These are phyloP conservation scores for Paxillus ammoniavirescens DNA, from an alignment of 768 basidiomycete genomes.

Conservation along the genomic window DNA sequence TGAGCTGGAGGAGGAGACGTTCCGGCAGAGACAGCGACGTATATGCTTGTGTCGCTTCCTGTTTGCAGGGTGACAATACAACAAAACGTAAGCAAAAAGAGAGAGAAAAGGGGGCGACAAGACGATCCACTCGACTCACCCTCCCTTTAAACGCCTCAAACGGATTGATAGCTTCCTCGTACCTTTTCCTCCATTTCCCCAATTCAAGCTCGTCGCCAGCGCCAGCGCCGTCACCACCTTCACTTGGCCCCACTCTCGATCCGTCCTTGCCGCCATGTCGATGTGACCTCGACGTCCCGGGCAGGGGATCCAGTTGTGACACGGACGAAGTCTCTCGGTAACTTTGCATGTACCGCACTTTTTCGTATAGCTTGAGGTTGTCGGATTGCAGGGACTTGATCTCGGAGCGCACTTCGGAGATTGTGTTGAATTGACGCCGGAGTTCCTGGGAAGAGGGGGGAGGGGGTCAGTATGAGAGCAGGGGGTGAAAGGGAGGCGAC, in stretches of 20 bases:
- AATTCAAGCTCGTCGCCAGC: constrained; percentile 59
- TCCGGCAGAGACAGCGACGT: constrained; percentile 90
- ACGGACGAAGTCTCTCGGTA: constrained; percentile 77
- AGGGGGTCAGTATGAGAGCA: background rate
- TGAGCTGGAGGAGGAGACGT: constrained; percentile 80
- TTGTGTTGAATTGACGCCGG: constrained; percentile 90
- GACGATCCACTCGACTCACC: constrained; percentile 46
- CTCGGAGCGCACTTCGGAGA: constrained; percentile 91
- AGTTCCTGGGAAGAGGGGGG: constrained; percentile 60
- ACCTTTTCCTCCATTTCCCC: constrained; percentile 85
- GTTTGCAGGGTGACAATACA: background rate
- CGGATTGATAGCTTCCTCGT: constrained; percentile 97
- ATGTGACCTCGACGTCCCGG: constrained; percentile 31
- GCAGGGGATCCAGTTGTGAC: constrained; percentile 69
- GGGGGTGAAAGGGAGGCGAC: background rate
- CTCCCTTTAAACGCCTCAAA: constrained; percentile 96
- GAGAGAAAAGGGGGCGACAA: background rate
- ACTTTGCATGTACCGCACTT: constrained; percentile 97
- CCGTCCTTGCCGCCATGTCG: background rate
- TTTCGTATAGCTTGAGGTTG: constrained; percentile 97
- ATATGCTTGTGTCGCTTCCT: constrained; percentile 96
- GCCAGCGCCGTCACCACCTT: constrained; percentile 39
- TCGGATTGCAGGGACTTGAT: constrained; percentile 90
- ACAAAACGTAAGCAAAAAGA: background rate
- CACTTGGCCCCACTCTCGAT: background rate